phyloP scores from a whole-genome alignment of 2,329 filamentous ascomycete genomes.

The Aschersonia sp. region DNA sequence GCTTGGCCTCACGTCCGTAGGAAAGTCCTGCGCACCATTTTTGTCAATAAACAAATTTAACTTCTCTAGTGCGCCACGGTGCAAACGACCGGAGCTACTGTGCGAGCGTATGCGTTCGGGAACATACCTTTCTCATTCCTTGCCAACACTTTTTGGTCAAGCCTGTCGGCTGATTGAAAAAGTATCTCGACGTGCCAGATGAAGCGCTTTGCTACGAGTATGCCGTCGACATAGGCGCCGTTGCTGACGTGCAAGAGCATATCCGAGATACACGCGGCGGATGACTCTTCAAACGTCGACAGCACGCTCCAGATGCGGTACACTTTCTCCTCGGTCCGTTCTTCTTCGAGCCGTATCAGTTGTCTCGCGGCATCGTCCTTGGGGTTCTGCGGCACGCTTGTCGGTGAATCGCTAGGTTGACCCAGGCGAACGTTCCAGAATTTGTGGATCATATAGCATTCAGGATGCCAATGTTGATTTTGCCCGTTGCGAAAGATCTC shows the following conservation, averaged over 20 bases:
- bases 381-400: slow-evolving; percentile 23
- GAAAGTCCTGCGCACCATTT: slow-evolving; percentile 57
- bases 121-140: slow-evolving; percentile 61
- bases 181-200: slow-evolving; percentile 92
- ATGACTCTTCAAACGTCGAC: slow-evolving; percentile 94
- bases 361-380: slow-evolving; percentile 52
- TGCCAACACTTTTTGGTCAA: slow-evolving; percentile 58
- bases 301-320: slow-evolving; percentile 97
- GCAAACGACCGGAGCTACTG: background rate
- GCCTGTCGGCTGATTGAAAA: slow-evolving; percentile 73
- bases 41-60: too few species aligned
- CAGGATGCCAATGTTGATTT: slow-evolving; percentile 98
- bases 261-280: slow-evolving; percentile 94
- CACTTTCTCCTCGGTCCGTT: slow-evolving; percentile 94
- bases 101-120: too few species aligned
- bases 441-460: slow-evolving; percentile 99
- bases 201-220: slow-evolving; percentile 88
- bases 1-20: slow-evolving; percentile 90
- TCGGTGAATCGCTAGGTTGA: slow-evolving; percentile 37
- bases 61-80: background rate
- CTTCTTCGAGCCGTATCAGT: slow-evolving; percentile 69
- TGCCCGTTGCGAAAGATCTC: slow-evolving; percentile 97
- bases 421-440: slow-evolving; percentile 96
- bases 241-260: slow-evolving; percentile 99
- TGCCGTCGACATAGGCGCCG: slow-evolving; percentile 87